Evolutionary conservation across 805 yeast genomes (phyloP), one percentile per base, ranked within the genome.

Genomic region (Nakazawaea sp.): DNA sequence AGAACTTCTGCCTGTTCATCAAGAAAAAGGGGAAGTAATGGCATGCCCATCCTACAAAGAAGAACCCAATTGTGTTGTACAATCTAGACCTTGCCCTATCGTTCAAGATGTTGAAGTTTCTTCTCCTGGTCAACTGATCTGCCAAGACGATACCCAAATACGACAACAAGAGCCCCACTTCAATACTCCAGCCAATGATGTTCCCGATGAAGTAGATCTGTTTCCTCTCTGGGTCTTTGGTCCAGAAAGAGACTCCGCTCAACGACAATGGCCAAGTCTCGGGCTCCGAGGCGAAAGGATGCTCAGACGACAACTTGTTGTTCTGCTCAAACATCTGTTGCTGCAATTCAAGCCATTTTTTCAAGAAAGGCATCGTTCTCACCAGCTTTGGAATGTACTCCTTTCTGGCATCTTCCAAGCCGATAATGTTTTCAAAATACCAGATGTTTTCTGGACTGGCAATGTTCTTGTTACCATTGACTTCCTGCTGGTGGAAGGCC

Each of bases 221-320:
- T 50, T 68, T 66, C 44, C 69, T 72, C 37, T 59, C 52, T 6
- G 70, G 78, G 36, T 69, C 66, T 43, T 83, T 78, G 30, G 94
- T 89, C 97, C 97, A 92, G 69, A 90, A 92, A 1, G 97, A 87
- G 27, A 92, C 97, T 48, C 98, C 98, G 12, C 85, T 75, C 38
- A 81, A 58, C 38, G 92, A 73, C 44, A 85, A 68, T 15, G 98
- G 98, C 98, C 98, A 92, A 6, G 81, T 64, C 45, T 77, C 72
- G 2, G 98, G 98, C 44, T 77, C 79, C 4, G 97, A 87, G 8
- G 97, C 96, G 66, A 85, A 92, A 32, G 98, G 98, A 61, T 92
- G 98, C 18, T 84, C 87, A 12, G 89, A 71, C 2, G 88, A 71
- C 46, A 92, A 69, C 48, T 81, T 78, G 63, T 90, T 92, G 64